These are phyloP conservation scores for Kazachstania viticola DNA, from an alignment of 805 yeast genomes.

Conservation along the genomic window DNA sequence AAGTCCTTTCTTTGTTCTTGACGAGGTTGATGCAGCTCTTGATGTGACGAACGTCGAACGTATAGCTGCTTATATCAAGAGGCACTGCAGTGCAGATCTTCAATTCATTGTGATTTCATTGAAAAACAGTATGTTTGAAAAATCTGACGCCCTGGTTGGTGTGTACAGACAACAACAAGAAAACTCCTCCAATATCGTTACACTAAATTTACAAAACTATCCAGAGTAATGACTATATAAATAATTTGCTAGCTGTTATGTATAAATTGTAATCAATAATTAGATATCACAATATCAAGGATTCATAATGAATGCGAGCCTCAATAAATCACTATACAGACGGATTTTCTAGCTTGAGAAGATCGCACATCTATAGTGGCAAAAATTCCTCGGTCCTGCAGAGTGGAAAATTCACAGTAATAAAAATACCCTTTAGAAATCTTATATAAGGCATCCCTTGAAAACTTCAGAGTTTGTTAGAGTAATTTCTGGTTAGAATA, in stretches of 20 bases:
- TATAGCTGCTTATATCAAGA: conserved; percentile 75
- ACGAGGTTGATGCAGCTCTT: conserved; percentile 96
- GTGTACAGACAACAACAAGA: conserved; percentile 72
- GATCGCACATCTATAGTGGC: too few species aligned
- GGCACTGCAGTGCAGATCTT: conserved; percentile 62
- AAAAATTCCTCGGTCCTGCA: too few species aligned
- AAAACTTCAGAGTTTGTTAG: too few species aligned
- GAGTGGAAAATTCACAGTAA: too few species aligned
- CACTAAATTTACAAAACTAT: conserved; percentile 58
- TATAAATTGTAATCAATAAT: too few species aligned
- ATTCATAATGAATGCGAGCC: too few species aligned
- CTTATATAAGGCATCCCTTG: too few species aligned
- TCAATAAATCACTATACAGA: too few species aligned
- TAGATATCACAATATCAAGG: too few species aligned
- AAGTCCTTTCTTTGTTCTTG: conserved; percentile 90
- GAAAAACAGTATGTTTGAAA: conserved; percentile 77
- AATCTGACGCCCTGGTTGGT: conserved; percentile 85
- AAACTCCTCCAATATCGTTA: conserved; percentile 62
- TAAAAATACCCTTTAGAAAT: too few species aligned
- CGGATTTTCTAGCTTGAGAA: too few species aligned
- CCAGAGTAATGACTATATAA: conserved; percentile 25
- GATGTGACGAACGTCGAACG: conserved; percentile 80
- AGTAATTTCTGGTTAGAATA: too few species aligned
- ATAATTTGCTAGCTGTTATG: background rate
- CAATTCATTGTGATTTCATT: conserved; percentile 91